phyloP scores from a whole-genome alignment of 2,329 filamentous ascomycete genomes.

The Ophiosphaerella herpotricha region DNA sequence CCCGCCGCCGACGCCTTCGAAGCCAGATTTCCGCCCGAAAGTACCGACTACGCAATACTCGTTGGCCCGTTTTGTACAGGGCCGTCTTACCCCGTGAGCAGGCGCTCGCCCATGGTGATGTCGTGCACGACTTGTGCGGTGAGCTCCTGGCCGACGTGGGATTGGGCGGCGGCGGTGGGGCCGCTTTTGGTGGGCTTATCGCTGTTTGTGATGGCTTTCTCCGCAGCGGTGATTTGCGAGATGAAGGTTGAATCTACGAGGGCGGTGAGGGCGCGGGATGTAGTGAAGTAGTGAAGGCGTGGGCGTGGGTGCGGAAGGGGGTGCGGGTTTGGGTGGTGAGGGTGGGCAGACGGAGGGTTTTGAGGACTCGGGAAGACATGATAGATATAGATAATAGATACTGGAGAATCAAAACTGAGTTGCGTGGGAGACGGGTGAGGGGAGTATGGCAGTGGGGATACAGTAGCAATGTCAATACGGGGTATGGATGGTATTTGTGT shows the following conservation, averaged over 20 bases:
- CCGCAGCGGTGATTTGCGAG: constrained; percentile 47
- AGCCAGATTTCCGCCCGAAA: constrained; percentile 2
- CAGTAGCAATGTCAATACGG: too few species aligned
- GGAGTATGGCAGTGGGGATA: too few species aligned
- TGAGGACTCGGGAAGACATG: too few species aligned
- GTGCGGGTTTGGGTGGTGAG: constrained; percentile 1
- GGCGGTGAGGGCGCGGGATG: constrained; percentile 18
- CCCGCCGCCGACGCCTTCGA: constrained; percentile 2
- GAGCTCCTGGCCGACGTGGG: constrained; percentile 40
- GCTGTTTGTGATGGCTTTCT: constrained; percentile 47
- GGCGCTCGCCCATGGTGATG: constrained; percentile 50
- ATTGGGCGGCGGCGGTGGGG: constrained; percentile 50
- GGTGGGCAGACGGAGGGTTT: constrained; percentile 8
- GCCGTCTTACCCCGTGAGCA: constrained; percentile 42
- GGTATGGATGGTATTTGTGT: background rate
- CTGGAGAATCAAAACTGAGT: too few species aligned
- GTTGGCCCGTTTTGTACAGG: constrained; percentile 48
- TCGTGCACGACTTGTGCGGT: constrained; percentile 44
- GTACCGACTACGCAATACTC: constrained; percentile 40
- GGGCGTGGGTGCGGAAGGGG: constrained; percentile 9
- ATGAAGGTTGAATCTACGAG: constrained; percentile 47
- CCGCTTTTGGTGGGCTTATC: constrained; percentile 43
- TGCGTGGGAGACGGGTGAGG: too few species aligned
- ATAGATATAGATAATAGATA: too few species aligned
- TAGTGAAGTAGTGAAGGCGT: constrained; percentile 24